Evolutionary conservation across 1,139 yeast genomes (phyloP), one percentile per base, ranked within the genome.

Genomic region (Ogataea hybrid): DNA sequence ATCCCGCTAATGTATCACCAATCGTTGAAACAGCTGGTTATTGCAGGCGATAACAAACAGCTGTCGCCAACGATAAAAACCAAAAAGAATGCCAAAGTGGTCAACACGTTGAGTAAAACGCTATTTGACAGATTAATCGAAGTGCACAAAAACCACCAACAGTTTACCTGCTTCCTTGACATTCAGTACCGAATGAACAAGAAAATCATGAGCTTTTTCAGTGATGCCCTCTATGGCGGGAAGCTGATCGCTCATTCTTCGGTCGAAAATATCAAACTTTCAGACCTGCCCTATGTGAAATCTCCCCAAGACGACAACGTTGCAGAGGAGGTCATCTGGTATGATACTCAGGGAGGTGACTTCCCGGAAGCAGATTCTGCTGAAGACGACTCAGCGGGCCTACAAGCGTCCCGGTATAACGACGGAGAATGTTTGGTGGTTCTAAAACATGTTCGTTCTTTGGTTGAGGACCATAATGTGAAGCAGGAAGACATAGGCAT

Each of bases 301-400:
- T 9, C 17, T 4, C 31, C 25, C n/a, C 57, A 59, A 1, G 49
- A 47, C 18, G 44, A 47, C 7, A 53, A 53, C 17, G 71, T 81
- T 0, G 59, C 56, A 2, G 61, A 66, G 2, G 74, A 78, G 1
- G 62, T 80, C 1, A 67, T 88, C 2, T 90, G 97, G 96, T 81
- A 83, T 53, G 97, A 90, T 56, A 90, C 97, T 0, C 94, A 87
- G 61, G 95, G 95, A n/a, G 96, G 92, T 4, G 87, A 83, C 33
- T 85, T 71, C 52, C 81, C 78, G 2, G 92, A 84, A 50, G 69
- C 69, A 44, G 75, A 77, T 10, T 53, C 48, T 23, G 63, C 68
- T 11, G 75, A 70, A 6, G 73, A 68, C 11, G 38, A 32, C 7
- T 17, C 28, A 6, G 18, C 54, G 9, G 57, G 56, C 3, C 64